A percentile compares a stretch with the other conserved stretches of the same genome.
These are phyloP conservation scores for Hymenoscyphus infarciens DNA, from an alignment of 2,329 filamentous ascomycete genomes.

Conservation along the genomic window DNA sequence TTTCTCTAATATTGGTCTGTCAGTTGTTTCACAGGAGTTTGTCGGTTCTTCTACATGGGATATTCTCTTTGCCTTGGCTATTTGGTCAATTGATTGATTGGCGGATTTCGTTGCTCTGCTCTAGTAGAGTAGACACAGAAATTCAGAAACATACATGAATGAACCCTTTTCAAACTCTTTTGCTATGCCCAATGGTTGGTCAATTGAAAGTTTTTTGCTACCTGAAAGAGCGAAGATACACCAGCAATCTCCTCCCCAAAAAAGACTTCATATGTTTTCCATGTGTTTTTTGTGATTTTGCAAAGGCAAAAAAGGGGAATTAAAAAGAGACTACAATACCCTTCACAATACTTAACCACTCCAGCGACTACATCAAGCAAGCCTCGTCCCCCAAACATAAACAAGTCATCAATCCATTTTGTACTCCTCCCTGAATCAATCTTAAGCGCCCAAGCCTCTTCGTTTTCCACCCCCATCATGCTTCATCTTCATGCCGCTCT, in stretches of 20 bases:
- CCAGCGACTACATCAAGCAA: not conserved
- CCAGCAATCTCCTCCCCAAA: not conserved
- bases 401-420: not conserved
- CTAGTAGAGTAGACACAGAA: too few species aligned
- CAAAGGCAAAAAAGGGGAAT: not conserved
- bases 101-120: too few species aligned
- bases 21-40: too few species aligned
- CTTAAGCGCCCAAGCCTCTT: constrained; percentile 37
- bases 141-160: too few species aligned
- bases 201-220: not conserved
- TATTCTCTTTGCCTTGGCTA: too few species aligned
- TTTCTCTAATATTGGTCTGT: too few species aligned
- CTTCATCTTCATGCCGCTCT: constrained; percentile 38
- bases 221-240: not conserved
- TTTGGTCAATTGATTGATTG: too few species aligned
- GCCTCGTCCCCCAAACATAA: not conserved
- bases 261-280: not conserved
- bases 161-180: too few species aligned
- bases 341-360: not conserved
- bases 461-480: constrained; percentile 36
- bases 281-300: not conserved
- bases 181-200: not conserved
- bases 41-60: too few species aligned
- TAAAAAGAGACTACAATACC: not conserved
- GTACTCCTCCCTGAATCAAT: not conserved